phyloP scores from a whole-genome alignment of 2,329 filamentous ascomycete species.

The Westerdykella ornata region DNA sequence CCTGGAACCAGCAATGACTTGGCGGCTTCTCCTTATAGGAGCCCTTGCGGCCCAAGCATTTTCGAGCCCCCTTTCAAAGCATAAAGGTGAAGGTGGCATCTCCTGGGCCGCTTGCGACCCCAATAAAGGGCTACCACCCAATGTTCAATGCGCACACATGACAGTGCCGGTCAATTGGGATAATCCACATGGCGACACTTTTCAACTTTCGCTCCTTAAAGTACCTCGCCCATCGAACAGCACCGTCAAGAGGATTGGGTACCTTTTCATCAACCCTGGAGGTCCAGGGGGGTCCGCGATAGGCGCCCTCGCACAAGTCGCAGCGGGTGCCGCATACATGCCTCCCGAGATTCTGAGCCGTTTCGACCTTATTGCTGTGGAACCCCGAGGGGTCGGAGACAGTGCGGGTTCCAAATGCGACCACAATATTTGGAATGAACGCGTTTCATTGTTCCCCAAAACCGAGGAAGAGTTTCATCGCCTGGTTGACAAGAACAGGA shows the following conservation, averaged over 20 bases:
- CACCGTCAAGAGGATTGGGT: conserved; percentile 25
- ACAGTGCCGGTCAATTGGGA: conserved; percentile 32
- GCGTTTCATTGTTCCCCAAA: conserved; percentile 34
- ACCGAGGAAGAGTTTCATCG: conserved; percentile 35
- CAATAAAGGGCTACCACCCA: neutral
- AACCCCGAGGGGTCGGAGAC: conserved; percentile 41
- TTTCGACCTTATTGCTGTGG: conserved; percentile 17
- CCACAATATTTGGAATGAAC: conserved; percentile 32
- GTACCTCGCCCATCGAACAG: conserved; percentile 12
- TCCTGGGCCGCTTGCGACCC: neutral
- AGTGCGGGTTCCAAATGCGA: conserved; percentile 40
- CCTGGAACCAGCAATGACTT: no score
- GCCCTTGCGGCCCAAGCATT: no score
- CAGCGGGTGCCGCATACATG: conserved; percentile 1
- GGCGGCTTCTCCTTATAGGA: no score
- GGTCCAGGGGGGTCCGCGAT: conserved; percentile 36
- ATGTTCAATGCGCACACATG: conserved; percentile 14
- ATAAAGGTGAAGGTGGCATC: neutral
- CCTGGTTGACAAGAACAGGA: conserved; percentile 37
- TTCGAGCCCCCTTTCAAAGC: no score
- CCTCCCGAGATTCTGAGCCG: neutral
- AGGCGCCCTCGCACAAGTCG: conserved; percentile 12
- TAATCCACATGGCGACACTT: conserved; percentile 19
- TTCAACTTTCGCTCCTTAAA: conserved; percentile 24
- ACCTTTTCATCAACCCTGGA: conserved; percentile 41